These are phyloP conservation scores for Erythrophleum ivorense DNA, from an alignment of 331 rosid genomes.

Conservation along the genomic window DNA sequence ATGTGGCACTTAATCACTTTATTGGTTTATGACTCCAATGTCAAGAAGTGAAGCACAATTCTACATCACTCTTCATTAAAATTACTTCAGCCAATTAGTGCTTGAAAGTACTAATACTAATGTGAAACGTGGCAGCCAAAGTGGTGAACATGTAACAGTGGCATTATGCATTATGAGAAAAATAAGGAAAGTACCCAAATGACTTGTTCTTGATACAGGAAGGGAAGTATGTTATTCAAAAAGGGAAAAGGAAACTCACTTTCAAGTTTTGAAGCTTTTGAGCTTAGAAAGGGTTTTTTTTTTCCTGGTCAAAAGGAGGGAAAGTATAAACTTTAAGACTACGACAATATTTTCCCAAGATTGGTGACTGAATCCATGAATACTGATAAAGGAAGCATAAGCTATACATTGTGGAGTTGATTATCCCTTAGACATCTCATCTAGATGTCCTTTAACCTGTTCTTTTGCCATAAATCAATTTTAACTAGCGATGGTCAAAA, in stretches of 20 bases:
- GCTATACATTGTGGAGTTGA: neutral
- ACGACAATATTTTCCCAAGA: neutral
- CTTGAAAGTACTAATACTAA: neutral
- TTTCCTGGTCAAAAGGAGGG: neutral
- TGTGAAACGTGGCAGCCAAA: neutral
- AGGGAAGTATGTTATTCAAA: constrained; percentile 28
- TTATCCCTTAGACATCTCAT: neutral
- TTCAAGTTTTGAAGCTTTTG: constrained; percentile 9
- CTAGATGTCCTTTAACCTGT: neutral
- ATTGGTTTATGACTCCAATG: constrained; percentile 19
- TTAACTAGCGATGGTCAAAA: neutral
- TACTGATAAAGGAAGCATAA: neutral
- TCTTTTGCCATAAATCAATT: neutral
- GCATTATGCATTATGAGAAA: neutral
- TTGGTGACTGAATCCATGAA: neutral
- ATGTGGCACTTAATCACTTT: neutral
- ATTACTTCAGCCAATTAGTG: neutral
- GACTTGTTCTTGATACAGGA: constrained; percentile 12
- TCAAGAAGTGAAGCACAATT: constrained; percentile 10
- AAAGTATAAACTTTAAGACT: neutral
- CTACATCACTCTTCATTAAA: neutral
- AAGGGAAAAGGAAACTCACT: neutral
- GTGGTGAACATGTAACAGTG: neutral
- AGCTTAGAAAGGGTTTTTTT: neutral
- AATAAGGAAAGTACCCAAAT: neutral